Base-by-base conservation (phyloP, 2,329 filamentous ascomycete species). In the Colletotrichum sp. region DNA sequence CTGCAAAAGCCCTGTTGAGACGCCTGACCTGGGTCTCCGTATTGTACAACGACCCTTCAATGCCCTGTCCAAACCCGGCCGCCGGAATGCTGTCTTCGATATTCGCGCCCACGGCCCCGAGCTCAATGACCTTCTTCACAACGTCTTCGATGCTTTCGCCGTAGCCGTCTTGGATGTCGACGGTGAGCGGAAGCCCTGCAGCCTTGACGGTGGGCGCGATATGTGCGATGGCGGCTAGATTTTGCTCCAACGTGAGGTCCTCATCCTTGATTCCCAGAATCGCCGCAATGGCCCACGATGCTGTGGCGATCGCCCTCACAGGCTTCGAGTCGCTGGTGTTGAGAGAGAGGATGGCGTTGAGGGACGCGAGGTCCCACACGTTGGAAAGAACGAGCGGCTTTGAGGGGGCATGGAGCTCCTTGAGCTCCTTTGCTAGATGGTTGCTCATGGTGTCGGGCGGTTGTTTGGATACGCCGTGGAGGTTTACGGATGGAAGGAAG, bases 131-230 rank as follows among this genome's bases (percentile, higher is more conserved):
- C 3, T 78, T 78, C 8, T 80, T 78, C 4, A 91, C 82, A 0
- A 84, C 87, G 6, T 86, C 83, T 7, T 82, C 84, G 3, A 90
- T 83, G 24, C 78, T 77, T 4, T 84, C 80, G 3, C 86, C 87
- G 75, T 91, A 93, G 0, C 90, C 91, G 76, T 93, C 90, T 79
- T 92, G 90, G 4, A 92, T 79, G 77, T 93, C 91, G 7, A 87
- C 88, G 0, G 87, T 89, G 1, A 93, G 79, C 0, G 90, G 89
- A 3, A 89, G 81, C 8, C 83, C 80, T 47, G 83, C 80, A 15
- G 81, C 77, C 13, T 78, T 78, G 15, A 85, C 85, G 6, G 88
- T 79, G 3, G 82, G 80, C 0, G 86, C 85, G 70, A 92, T 85
- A 13, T 80, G 80, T 6, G 79, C 76, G 43, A 89, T 82, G 13